Percentiles rank a stretch among this genome's conserved stretches.
phyloP scores from a whole-genome alignment of 176 grass and related monocot genomes.

The Aegilops bicornis region DNA sequence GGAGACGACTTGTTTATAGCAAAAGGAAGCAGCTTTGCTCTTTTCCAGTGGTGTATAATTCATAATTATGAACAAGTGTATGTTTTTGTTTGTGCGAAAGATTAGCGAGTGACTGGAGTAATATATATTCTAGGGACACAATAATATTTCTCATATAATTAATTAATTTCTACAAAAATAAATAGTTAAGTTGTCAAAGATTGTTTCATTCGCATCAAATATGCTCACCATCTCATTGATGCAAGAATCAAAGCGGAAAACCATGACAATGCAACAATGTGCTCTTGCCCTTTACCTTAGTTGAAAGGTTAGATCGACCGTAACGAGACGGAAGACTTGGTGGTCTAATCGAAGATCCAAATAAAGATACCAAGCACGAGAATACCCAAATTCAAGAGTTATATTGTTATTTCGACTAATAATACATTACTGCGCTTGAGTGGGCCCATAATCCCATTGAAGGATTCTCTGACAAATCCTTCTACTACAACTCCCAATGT shows the following conservation, averaged over 20 bases:
- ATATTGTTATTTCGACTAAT: neutral
- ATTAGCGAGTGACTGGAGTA: neutral
- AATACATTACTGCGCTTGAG: neutral
- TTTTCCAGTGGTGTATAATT: constrained; percentile 25
- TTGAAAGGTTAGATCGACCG: constrained; percentile 24
- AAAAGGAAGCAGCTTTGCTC: constrained; percentile 24
- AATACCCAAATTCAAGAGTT: constrained; percentile 5
- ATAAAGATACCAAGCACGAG: neutral
- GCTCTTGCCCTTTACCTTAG: constrained; percentile 31
- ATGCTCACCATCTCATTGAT: neutral
- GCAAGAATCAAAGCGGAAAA: neutral
- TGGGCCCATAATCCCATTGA: too few species aligned
- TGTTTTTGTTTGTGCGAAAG: neutral
- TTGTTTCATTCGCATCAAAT: neutral
- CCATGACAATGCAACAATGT: neutral
- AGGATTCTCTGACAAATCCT: too few species aligned
- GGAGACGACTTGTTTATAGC: neutral
- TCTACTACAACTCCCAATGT: too few species aligned
- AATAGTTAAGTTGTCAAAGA: neutral
- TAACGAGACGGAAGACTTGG: neutral
- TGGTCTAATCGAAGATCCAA: neutral
- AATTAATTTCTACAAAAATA: neutral
- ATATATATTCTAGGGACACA: neutral
- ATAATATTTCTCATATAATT: neutral
- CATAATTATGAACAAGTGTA: constrained; percentile 14